Percentiles rank a stretch among this genome's conserved stretches.
Conservation (phyloP, 768 basidiomycete genomes). For the Cubamyces sp. region DNA sequence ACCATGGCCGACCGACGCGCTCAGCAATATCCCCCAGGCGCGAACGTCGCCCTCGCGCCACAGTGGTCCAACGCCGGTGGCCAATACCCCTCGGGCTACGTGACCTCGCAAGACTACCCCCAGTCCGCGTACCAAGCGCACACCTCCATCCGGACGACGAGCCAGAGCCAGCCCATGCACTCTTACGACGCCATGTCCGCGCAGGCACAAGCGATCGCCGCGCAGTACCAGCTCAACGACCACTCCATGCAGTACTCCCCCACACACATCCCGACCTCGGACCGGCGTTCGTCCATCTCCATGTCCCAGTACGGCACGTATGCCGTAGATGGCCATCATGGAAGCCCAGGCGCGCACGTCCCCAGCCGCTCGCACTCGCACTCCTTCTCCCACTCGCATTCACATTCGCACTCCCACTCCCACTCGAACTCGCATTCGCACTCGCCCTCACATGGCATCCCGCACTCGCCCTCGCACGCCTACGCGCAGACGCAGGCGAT, state of each 20-base stretch:
- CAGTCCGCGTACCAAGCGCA: constrained; percentile 20
- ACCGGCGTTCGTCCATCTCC: constrained; percentile 26
- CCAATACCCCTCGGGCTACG: constrained; percentile 24
- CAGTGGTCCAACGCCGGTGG: constrained; percentile 20
- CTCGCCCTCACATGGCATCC: constrained; percentile 17
- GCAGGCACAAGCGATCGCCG: constrained; percentile 25
- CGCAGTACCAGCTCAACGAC: constrained; percentile 24
- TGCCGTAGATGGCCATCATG: constrained; percentile 18
- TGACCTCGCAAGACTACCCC: constrained; percentile 23
- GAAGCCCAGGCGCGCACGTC: constrained; percentile 9
- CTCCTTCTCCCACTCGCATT: constrained; percentile 21
- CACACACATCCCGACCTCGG: constrained; percentile 24
- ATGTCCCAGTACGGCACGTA: constrained; percentile 25
- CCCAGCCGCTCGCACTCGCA: constrained; percentile 20
- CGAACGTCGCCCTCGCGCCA: constrained; percentile 24
- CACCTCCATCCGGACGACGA: constrained; percentile 21
- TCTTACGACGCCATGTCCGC: constrained; percentile 25
- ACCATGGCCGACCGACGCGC: constrained; percentile 30
- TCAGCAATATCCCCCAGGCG: constrained; percentile 23
- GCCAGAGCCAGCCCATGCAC: constrained; percentile 16
- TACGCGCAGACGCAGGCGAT: constrained; percentile 24
- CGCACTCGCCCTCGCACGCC: constrained; percentile 25
- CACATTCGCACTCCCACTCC: constrained; percentile 18
- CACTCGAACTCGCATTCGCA: constrained; percentile 22
- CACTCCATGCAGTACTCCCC: constrained; percentile 24